phyloP scores from a whole-genome alignment of 2,329 filamentous ascomycete genomes.

The Aspergillus pseudotamarii region DNA sequence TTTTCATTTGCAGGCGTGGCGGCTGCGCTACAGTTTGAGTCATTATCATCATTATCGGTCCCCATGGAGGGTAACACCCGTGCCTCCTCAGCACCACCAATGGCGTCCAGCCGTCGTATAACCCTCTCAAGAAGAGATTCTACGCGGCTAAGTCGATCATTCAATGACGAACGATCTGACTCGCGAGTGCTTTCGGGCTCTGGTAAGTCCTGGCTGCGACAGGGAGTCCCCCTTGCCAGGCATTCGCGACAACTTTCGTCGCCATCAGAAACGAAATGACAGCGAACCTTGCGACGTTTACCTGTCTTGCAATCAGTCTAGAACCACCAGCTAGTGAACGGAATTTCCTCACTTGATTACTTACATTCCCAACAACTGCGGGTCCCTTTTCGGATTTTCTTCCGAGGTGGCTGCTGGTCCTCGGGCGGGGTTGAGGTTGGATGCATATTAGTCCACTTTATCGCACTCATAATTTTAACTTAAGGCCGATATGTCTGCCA shows the following conservation, averaged over 20 bases:
- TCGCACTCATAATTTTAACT: neutral
- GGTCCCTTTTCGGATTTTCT: neutral
- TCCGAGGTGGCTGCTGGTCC: neutral
- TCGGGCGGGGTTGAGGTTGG: neutral
- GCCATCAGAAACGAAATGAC: neutral
- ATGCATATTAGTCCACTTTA: neutral
- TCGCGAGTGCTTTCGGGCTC: neutral
- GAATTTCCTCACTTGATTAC: neutral
- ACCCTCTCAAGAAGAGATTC: neutral
- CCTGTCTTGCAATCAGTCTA: neutral
- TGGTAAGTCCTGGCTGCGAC: neutral
- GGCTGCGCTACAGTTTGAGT: neutral
- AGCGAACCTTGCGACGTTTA: neutral
- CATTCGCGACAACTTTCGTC: neutral
- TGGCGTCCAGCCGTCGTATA: neutral
- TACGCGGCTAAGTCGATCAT: neutral
- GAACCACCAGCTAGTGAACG: too few species aligned
- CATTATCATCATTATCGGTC: neutral
- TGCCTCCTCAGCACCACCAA: neutral
- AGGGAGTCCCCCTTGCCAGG: neutral
- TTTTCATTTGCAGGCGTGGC: neutral
- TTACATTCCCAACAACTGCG: neutral
- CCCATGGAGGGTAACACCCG: neutral
- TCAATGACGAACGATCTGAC: neutral
- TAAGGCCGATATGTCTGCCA: neutral